Percentiles rank a stretch among this genome's conserved stretches.
These are phyloP conservation scores for Microdochium bolleyi DNA, from an alignment of 2,329 filamentous ascomycete species.

Conservation along the genomic window DNA sequence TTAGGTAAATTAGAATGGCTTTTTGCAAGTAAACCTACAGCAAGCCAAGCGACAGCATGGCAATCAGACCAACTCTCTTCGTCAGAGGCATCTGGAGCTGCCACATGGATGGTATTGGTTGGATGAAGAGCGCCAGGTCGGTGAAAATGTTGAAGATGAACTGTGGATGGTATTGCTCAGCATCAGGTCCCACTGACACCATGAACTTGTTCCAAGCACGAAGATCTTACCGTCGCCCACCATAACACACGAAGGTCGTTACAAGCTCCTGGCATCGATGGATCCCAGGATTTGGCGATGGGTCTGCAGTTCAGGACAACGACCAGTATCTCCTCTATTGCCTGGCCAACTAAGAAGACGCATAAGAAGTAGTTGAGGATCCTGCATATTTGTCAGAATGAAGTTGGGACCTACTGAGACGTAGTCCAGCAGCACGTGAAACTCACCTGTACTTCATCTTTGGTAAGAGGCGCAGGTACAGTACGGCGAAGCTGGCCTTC, in stretches of 20 bases:
- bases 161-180: constrained; percentile 4
- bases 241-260: constrained; percentile 19
- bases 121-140: constrained; percentile 25
- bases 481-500: constrained; percentile 21
- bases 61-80: constrained; percentile 16
- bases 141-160: constrained; percentile 23
- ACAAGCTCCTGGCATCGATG: constrained; percentile 13
- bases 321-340: constrained; percentile 18
- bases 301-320: constrained; percentile 19
- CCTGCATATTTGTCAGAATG: constrained; percentile 16
- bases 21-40: constrained; percentile 7
- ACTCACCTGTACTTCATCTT: not conserved
- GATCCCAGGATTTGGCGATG: constrained; percentile 15
- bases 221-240: constrained; percentile 20
- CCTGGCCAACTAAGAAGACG: constrained; percentile 17
- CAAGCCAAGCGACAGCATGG: constrained; percentile 18
- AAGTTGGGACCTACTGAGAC: no score
- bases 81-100: constrained; percentile 22
- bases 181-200: not conserved
- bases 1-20: no score
- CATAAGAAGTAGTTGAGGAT: constrained; percentile 19
- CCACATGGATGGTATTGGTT: constrained; percentile 28
- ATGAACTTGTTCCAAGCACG: not conserved
- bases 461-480: constrained; percentile 15
- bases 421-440: not conserved